Percentiles rank a stretch among this genome's conserved stretches.
Evolutionary conservation across 1,284 basidiomycete species (phyloP).

Genomic region (Erythrobasidium hasegawianum): DNA sequence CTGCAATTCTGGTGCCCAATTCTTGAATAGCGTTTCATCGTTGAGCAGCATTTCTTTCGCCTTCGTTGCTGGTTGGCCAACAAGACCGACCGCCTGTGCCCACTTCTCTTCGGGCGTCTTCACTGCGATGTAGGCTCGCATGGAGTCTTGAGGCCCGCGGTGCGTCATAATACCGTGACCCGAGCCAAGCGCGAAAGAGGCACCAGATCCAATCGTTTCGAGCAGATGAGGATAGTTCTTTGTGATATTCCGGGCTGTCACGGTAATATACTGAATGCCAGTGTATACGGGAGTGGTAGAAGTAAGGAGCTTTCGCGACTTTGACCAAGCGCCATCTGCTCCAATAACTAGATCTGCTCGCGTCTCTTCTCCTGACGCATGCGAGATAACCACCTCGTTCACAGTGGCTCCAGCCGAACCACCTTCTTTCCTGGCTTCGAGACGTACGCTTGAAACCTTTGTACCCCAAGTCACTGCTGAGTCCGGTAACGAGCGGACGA

Average conservation of each 20-base stretch:
- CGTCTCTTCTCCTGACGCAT: slow-evolving; percentile 27
- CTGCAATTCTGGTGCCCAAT: not conserved
- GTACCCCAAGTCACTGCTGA: not conserved
- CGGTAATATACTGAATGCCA: slow-evolving; percentile 43
- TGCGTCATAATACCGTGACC: not conserved
- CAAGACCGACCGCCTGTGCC: not conserved
- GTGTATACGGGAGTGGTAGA: slow-evolving; percentile 49
- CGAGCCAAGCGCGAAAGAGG: not conserved
- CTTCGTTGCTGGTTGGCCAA: not conserved
- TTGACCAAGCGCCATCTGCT: slow-evolving; percentile 55
- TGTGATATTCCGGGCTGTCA: not conserved
- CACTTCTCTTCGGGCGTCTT: not conserved
- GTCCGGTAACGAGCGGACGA: not conserved
- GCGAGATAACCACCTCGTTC: not conserved
- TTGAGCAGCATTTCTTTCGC: not conserved
- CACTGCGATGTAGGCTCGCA: not conserved
- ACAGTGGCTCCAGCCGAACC: too few relatives aligned
- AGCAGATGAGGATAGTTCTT: not conserved
- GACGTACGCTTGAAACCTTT: not conserved
- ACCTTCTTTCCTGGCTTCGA: too few relatives aligned
- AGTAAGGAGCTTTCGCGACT: slow-evolving; percentile 50
- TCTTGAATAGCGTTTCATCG: not conserved
- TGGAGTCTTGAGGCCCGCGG: too few relatives aligned
- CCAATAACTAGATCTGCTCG: slow-evolving; percentile 51
- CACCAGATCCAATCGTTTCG: not conserved